These are phyloP conservation scores for Yarrowia sp. DNA, from an alignment of 805 yeast species.

Conservation along the genomic window DNA sequence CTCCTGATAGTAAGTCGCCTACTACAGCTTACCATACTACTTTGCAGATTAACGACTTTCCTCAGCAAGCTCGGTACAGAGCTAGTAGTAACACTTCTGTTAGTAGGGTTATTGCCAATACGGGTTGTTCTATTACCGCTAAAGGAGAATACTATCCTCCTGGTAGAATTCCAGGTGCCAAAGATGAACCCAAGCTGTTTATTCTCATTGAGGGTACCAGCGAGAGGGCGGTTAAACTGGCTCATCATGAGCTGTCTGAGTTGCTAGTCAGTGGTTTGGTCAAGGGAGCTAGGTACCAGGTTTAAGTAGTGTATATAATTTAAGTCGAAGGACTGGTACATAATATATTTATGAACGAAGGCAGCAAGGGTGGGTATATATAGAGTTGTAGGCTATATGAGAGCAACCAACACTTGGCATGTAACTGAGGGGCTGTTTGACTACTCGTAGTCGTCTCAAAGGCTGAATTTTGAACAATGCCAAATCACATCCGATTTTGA, in stretches of 20 bases:
- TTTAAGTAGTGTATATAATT: not conserved
- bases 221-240: conserved; percentile 55
- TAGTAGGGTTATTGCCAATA: conserved; percentile 62
- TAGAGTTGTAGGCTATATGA: too few species aligned
- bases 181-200: conserved; percentile 68
- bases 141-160: conserved; percentile 75
- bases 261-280: not conserved
- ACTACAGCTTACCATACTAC: conserved; percentile 59
- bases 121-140: conserved; percentile 73
- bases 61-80: conserved; percentile 46
- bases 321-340: not conserved
- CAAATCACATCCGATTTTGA: too few species aligned
- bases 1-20: conserved; percentile 58
- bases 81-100: conserved; percentile 62
- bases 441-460: too few species aligned
- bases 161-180: conserved; percentile 53
- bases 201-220: conserved; percentile 73
- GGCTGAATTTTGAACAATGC: too few species aligned
- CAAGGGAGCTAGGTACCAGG: conserved; percentile 20
- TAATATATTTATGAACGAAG: not conserved
- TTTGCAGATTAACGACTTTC: conserved; percentile 78
- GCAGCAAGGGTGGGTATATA: too few species aligned
- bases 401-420: too few species aligned
- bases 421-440: too few species aligned
- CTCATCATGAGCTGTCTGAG: conserved; percentile 36